Conservation (phyloP, 352 stramenopile species). For the Ochromonadaceae sp. region DNA sequence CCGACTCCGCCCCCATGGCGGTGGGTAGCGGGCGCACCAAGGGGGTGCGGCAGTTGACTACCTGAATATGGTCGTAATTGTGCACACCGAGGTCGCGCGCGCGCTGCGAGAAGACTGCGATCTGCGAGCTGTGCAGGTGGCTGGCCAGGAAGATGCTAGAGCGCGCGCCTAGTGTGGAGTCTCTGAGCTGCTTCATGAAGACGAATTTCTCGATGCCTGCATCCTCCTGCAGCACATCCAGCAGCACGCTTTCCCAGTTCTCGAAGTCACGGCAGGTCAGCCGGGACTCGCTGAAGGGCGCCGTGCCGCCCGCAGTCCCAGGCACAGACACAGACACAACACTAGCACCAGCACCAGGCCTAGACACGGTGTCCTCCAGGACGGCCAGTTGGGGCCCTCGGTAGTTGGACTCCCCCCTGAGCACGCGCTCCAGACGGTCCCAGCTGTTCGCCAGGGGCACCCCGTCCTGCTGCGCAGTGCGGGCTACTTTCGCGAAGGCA, state of each 20-base stretch:
- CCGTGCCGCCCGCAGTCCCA: no score
- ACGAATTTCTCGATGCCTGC: conserved; percentile 1
- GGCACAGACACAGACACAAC: no score
- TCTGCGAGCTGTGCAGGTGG: background rate
- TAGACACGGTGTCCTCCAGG: background rate
- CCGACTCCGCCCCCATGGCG: no score
- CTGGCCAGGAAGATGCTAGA: background rate
- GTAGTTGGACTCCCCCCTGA: background rate
- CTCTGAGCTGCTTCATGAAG: conserved; percentile 13
- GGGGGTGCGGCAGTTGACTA: background rate
- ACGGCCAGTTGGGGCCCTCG: background rate
- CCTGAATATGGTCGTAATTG: background rate
- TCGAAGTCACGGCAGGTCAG: no score
- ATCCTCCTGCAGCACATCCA: background rate
- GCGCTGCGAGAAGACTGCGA: conserved; percentile 2
- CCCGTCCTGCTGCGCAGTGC: background rate
- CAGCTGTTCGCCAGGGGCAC: background rate
- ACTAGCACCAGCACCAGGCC: no score
- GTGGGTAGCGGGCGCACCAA: no score
- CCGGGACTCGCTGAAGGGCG: background rate
- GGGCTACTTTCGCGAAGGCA: no score
- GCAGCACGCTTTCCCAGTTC: background rate
- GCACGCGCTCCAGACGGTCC: background rate
- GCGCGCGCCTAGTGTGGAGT: background rate
- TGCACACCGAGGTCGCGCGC: background rate